phyloP scores from a whole-genome alignment of 169 alveolate species.

The Plasmodium billcollinsi region DNA sequence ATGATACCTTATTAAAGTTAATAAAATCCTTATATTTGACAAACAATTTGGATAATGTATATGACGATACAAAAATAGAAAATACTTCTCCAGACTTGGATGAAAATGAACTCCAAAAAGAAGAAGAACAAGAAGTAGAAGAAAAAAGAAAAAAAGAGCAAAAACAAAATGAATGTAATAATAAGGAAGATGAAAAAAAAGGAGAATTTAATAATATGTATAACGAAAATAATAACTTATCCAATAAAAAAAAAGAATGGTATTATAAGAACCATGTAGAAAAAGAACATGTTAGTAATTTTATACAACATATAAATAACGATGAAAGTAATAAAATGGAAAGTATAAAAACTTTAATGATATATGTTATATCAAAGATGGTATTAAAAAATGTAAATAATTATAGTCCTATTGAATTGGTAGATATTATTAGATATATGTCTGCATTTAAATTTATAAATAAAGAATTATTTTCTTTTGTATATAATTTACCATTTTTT shows the following conservation, averaged over 20 bases:
- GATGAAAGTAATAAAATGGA: neutral
- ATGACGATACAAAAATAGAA: neutral
- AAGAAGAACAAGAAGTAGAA: neutral
- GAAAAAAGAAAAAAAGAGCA: neutral
- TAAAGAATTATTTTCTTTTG: slow-evolving; percentile 59
- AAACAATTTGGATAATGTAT: slow-evolving; percentile 5
- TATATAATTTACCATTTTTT: slow-evolving; percentile 50
- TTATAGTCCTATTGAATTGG: slow-evolving; percentile 58
- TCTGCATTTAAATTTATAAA: slow-evolving; percentile 23
- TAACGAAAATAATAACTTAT: too few relatives aligned
- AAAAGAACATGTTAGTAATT: too few relatives aligned
- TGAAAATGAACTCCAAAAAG: neutral
- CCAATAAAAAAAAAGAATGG: too few relatives aligned
- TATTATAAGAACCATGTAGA: too few relatives aligned
- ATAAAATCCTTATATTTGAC: slow-evolving; percentile 20
- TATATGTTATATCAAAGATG: slow-evolving; percentile 32
- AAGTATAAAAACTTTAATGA: slow-evolving; percentile 22
- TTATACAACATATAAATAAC: neutral
- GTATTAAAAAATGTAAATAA: slow-evolving; percentile 32
- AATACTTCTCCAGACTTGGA: neutral
- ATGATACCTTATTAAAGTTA: slow-evolving; percentile 8
- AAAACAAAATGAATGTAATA: neutral
- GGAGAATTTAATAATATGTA: neutral
- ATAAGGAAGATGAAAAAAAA: neutral
- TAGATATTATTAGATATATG: slow-evolving; percentile 59